A percentile compares a stretch with the other conserved stretches of the same genome.
Conservation (phyloP, 345 rosid species). For the Psidium friedrichsthalianum region DNA sequence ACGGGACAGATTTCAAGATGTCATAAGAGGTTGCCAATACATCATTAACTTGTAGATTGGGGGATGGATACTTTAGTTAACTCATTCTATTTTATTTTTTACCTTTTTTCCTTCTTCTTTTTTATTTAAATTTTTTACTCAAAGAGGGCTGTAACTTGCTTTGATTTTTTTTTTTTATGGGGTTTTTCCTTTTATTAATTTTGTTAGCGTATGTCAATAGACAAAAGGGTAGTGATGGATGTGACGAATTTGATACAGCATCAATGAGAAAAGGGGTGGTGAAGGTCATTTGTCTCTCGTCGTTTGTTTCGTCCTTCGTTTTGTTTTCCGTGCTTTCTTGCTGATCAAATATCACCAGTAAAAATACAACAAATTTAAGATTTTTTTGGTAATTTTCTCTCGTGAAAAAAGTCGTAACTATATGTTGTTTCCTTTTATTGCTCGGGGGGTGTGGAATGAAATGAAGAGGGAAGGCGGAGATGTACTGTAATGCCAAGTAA, state of each 20-base stretch:
- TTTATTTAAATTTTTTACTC: neutral
- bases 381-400: no score
- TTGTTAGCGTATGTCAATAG: neutral
- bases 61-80: neutral
- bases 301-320: neutral
- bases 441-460: no score
- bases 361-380: no score
- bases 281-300: neutral
- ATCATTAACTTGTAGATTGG: neutral
- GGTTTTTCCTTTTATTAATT: neutral
- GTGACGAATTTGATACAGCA: neutral
- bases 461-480: neutral
- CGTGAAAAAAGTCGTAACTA: no score
- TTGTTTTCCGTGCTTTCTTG: neutral
- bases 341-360: no score
- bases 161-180: neutral
- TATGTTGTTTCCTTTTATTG: no score
- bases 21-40: neutral
- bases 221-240: neutral
- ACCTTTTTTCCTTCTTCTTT: neutral
- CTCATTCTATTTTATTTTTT: neutral
- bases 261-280: neutral
- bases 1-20: neutral
- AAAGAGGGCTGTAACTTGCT: neutral
- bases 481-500: no score